Percentiles rank a stretch among this genome's conserved stretches.
These are phyloP conservation scores for Achlya hypogyna DNA, from an alignment of 352 stramenopile genomes.

Conservation along the genomic window DNA sequence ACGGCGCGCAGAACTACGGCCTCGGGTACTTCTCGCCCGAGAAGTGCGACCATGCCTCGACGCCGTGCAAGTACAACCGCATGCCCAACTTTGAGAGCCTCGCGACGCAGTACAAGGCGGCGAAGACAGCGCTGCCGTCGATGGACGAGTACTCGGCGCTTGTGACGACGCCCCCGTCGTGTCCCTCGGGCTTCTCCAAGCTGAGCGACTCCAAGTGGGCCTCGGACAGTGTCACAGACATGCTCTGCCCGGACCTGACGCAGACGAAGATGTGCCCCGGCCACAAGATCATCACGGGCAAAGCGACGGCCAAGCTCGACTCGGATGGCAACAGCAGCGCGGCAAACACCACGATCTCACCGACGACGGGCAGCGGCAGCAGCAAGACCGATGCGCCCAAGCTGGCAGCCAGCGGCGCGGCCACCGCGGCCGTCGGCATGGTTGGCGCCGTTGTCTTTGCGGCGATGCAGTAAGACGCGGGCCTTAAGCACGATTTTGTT, in stretches of 20 bases:
- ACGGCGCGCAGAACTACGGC: conserved; percentile 73
- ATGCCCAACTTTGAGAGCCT: conserved; percentile 78
- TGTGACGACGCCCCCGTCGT: conserved; percentile 18
- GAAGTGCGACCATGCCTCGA: conserved; percentile 50
- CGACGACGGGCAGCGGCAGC: neutral
- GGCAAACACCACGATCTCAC: neutral
- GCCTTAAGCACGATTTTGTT: too few relatives aligned
- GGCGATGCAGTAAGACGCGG: neutral
- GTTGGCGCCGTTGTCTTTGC: neutral
- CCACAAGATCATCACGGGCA: conserved; percentile 11
- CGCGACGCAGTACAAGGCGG: conserved; percentile 28
- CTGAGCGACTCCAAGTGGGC: conserved; percentile 32
- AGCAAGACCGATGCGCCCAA: neutral
- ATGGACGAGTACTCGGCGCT: conserved; percentile 5
- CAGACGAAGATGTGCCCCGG: conserved; percentile 14
- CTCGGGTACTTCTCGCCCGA: conserved; percentile 74
- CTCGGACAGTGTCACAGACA: conserved; percentile 5
- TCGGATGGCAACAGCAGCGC: neutral
- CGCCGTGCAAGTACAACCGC: conserved; percentile 47
- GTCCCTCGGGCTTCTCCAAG: conserved; percentile 28
- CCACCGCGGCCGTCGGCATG: neutral
- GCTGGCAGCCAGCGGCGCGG: neutral
- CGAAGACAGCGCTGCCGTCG: neutral
- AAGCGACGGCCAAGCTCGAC: neutral
- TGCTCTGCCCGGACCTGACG: conserved; percentile 17